These are phyloP conservation scores for Pseudogymnoascus sp. DNA, from an alignment of 2,329 filamentous ascomycete species.

Conservation along the genomic window DNA sequence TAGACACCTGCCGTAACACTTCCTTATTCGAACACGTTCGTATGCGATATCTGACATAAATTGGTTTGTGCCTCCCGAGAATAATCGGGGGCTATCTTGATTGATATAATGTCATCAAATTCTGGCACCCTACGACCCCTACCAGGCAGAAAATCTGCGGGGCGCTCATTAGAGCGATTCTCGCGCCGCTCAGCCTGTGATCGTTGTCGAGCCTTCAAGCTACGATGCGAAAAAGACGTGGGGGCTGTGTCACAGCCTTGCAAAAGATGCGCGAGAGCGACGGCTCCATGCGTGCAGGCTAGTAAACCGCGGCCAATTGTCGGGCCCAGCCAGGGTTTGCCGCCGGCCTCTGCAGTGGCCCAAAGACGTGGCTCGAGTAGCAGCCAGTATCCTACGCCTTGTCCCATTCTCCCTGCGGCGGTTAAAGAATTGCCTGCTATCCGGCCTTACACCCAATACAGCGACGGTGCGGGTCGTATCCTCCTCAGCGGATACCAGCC, in stretches of 20 bases:
- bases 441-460: neutral
- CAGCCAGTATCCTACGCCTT: neutral
- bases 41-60: neutral
- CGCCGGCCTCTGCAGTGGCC: neutral
- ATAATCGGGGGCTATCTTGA: neutral
- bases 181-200: neutral
- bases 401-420: neutral
- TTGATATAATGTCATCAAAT: slow-evolving; percentile 1
- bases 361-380: neutral
- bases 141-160: neutral
- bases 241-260: neutral
- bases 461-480: neutral
- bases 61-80: neutral
- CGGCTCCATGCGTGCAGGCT: neutral
- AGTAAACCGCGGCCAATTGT: neutral
- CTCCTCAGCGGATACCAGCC: neutral
- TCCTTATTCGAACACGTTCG: neutral
- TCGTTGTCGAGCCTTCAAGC: neutral
- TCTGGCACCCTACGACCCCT: neutral
- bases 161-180: neutral
- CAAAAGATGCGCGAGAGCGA: neutral
- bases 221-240: neutral
- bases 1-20: neutral
- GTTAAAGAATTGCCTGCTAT: neutral
- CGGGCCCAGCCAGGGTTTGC: neutral